phyloP scores from a whole-genome alignment of 306 rosid species.

The Ormosia emarginata region DNA sequence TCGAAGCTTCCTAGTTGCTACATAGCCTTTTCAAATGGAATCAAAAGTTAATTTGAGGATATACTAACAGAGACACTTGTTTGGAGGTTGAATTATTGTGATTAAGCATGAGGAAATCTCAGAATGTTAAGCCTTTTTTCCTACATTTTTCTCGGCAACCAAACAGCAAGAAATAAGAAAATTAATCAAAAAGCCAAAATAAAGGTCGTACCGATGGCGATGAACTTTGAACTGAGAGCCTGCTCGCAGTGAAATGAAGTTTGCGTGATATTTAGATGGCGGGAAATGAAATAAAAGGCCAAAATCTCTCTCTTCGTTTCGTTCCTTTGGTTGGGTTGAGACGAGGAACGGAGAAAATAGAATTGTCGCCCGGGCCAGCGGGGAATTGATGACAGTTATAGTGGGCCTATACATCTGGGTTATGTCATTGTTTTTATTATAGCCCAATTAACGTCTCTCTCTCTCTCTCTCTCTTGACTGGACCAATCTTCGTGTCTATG shows the following conservation, averaged over 20 bases:
- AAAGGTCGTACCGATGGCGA: background rate
- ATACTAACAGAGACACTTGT: background rate
- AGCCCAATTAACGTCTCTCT: too few relatives aligned
- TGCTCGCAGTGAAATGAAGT: background rate
- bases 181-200: background rate
- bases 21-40: background rate
- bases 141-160: constrained; percentile 3
- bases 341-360: too few relatives aligned
- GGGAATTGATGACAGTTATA: too few relatives aligned
- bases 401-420: too few relatives aligned
- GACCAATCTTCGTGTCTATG: too few relatives aligned
- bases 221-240: background rate
- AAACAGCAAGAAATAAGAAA: background rate
- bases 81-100: background rate
- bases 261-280: constrained; percentile 15
- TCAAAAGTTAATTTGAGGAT: background rate
- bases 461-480: too few relatives aligned
- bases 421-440: too few relatives aligned
- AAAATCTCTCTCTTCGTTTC: background rate
- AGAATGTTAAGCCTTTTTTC: background rate
- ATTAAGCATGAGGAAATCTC: background rate
- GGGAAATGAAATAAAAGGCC: constrained; percentile 5
- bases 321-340: too few relatives aligned
- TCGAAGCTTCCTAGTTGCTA: background rate
- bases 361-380: too few relatives aligned